Base-by-base conservation (phyloP, 352 stramenopile genomes). In the Phytopythium boreale region DNA sequence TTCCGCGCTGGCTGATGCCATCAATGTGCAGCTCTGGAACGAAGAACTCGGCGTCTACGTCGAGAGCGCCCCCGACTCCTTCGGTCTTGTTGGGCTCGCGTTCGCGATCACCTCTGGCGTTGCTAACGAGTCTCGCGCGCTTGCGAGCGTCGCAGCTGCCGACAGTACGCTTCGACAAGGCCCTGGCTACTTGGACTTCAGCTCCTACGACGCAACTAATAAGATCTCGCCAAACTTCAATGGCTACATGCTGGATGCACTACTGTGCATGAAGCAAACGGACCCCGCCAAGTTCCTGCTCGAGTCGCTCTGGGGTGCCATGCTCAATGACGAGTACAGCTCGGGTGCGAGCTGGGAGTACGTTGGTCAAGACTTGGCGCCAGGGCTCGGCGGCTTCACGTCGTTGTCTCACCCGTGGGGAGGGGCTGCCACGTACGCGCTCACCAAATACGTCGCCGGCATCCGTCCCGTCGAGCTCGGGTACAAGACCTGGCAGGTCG, bases 151-250 rank as follows among this genome's bases (percentile, higher is more conserved):
- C 12, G 53, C 67, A 36, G 49, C 39, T 17, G 19, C 72, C 4
- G 65, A 69, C 31, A 24, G 17, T 1, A 14, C n/a, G 22, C 24
- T 41, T 26, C 50, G 29, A 2, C n/a, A 53, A 24, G 41, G 61
- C 59, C 47, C 69, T 10, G 69, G 65, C 5, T 75, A 75, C 37
- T 61, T 75, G 17, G 69, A 75, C 44, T 49, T 59, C 6, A 75
- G 69, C 20, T 50, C 36, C n/a, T 64, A 47, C 2, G 59, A 57
- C 56, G 62, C 64, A 17, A 37, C 50, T 8, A 57, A 24, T 26
- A 57, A 57, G 50, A 74, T 74, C 4, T 74, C 63, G 11, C 69
- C 69, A 10, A 75, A 75, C 58, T 72, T 66, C 20, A 75, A 75
- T 53, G 65, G 69, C 6, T 72, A 72, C 53, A 39, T 75, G 37